Evolutionary conservation across 371 early-diverging fungal genomes (phyloP), one percentile per base, ranked within the genome.

Genomic region (Circinella umbellata): DNA sequence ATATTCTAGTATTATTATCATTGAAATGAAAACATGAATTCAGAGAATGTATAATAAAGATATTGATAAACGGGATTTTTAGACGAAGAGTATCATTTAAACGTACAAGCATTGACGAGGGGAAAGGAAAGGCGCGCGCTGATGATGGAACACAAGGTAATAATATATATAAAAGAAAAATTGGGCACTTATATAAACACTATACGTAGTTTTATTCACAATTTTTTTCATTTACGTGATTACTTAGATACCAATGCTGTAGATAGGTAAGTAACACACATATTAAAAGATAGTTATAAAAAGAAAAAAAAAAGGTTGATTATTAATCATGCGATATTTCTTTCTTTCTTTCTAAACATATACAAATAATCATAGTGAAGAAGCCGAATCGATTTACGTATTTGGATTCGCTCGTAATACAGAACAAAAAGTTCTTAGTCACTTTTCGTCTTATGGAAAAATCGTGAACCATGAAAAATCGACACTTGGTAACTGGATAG

Each of bases 371-470:
- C 27, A 51, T 51, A 51, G 51, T 14, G 57, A 66, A 27, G 66
- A 68, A 20, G 35, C 36, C 3, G 63, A 53, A 15, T 51, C 69
- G 4, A 49, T 69, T 57, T 53, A 64, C 17, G 69, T 69, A n/a
- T 69, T 69, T 49, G 69, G 69, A 17, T 69, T 64, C 37, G 48
- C 63, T 13, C 55, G 47, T 7, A 36, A 64, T 20, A 37, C 69
- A 3, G 47, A 69, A n/a, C 59, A 64, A 20, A 53, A 36, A 10
- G 38, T 69, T 13, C 27, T 69, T n/a, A 59, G 55, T 14, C 64
- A 69, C 37, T 69, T 69, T 69, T 15, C 46, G 8, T 64, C 51
- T n/a, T 64, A 64, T 49, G 69, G 69, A 20, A 38, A 53, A 20
- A 64, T 69, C n/a, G 34, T 55, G 20, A 55, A 69, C 9, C 69